Base-by-base conservation (phyloP, 768 basidiomycete species). In the Calvatia gigantea region DNA sequence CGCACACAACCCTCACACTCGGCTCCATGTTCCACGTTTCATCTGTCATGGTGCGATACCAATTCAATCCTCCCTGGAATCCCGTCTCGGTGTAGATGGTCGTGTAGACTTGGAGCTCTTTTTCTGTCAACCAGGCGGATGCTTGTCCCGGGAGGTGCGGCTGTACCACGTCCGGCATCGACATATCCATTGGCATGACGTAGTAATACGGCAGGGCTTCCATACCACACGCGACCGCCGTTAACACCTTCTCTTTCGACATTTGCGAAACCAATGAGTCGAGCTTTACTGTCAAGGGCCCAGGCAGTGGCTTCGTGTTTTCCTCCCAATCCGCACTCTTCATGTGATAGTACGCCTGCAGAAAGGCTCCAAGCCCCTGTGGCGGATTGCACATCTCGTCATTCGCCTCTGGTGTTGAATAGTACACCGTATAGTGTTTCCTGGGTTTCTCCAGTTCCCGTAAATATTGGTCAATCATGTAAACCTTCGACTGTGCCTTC, bases 31-130 rank as follows among this genome's bases (percentile, higher is more conserved):
- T 61, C 66, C 68, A 72, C 4, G 63, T 52, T 2, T 64, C 59
- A 25, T 76, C 74, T 0, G 70, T 73, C 47, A 64, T 60, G 55
- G 71, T 69, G 25, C 84, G 75, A 61, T 86, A 86, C 56, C 75
- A 68, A 60, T 86, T 83, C 50, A 86, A 65, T 25, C 80, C 83
- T n/a, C 83, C 84, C 62, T 85, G 84, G 56, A 86, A 86, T 1
- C 85, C 83, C 1, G 80, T 82, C 38, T 75, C 70, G 0, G 61
- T 59, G 55, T 76, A 87, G 59, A 78, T 77, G 19, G 71, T 60
- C 1, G 76, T 73, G 61, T 83, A 85, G 9, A 82, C 74, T 0
- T 55, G 65, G 11, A 83, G 73, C 45, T 80, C 81, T 0, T 69
- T 73, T 8, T 80, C 76, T 3, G 75, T 55, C 7, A 85, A 67